phyloP scores from a whole-genome alignment of 176 grass and related monocot genomes.

The Carex littledalei region DNA sequence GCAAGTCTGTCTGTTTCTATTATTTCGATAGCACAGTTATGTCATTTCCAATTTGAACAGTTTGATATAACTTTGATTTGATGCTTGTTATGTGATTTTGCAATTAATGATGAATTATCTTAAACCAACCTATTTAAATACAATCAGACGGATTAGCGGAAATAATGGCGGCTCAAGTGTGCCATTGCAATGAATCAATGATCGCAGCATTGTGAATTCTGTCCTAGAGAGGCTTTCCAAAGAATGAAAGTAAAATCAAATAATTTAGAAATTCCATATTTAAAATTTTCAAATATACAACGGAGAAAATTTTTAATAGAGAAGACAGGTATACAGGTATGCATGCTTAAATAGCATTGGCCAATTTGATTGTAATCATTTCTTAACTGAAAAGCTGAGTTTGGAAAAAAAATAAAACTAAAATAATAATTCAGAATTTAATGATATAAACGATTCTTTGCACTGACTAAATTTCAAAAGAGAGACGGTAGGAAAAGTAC shows the following conservation, averaged over 20 bases:
- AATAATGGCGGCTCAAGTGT: neutral
- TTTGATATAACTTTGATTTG: neutral
- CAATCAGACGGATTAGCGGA: neutral
- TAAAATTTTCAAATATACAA: neutral
- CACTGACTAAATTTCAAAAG: neutral
- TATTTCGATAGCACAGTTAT: neutral
- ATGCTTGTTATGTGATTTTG: neutral
- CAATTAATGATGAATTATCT: neutral
- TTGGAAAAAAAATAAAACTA: no score
- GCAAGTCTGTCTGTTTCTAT: neutral
- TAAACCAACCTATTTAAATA: neutral
- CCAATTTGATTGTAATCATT: no score
- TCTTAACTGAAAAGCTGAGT: no score
- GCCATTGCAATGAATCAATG: neutral
- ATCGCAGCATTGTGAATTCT: neutral
- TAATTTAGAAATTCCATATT: neutral
- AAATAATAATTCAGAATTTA: no score
- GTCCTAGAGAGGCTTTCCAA: neutral
- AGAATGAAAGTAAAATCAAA: no score
- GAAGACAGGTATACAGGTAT: neutral
- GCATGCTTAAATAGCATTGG: neutral
- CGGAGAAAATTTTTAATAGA: neutral
- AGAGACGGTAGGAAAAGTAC: neutral
- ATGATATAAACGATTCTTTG: no score
- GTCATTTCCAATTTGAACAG: neutral